Evolutionary conservation across 2,329 filamentous ascomycete genomes (phyloP).

Genomic region (Ophiostoma pallidulum): DNA sequence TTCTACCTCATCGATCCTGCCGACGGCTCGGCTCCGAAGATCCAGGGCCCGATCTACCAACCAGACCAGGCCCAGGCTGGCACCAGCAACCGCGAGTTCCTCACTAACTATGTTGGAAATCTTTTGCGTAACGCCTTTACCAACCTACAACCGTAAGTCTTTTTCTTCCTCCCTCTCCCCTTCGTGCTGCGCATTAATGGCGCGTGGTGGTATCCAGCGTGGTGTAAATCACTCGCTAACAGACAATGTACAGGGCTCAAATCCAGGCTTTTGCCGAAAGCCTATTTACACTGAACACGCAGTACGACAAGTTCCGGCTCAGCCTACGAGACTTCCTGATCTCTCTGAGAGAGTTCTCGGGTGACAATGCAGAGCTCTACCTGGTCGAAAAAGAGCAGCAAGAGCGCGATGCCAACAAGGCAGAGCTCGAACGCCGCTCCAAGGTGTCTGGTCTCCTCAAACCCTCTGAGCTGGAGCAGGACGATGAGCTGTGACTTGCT

Average conservation of each 20-base stretch:
- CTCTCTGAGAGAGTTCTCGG: conserved; percentile 91
- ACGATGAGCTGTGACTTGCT: conserved; percentile 80
- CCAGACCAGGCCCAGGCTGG: conserved; percentile 73
- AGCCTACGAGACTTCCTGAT: conserved; percentile 95
- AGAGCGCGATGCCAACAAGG: conserved; percentile 71
- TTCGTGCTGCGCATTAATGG: too few species aligned
- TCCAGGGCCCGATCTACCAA: conserved; percentile 83
- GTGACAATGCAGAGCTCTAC: conserved; percentile 89
- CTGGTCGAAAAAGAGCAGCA: conserved; percentile 92
- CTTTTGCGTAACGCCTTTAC: conserved; percentile 84
- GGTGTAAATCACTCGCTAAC: too few species aligned
- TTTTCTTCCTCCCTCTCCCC: not conserved
- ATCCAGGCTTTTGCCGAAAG: conserved; percentile 85
- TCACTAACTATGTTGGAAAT: conserved; percentile 76
- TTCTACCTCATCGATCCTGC: conserved; percentile 85
- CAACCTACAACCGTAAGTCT: conserved; percentile 76
- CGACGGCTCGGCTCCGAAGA: conserved; percentile 64
- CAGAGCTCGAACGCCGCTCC: conserved; percentile 82
- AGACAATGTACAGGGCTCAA: conserved; percentile 52
- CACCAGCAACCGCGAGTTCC: conserved; percentile 83
- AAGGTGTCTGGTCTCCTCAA: conserved; percentile 95
- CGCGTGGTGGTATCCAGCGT: too few species aligned
- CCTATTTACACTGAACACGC: conserved; percentile 77
- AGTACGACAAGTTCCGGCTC: conserved; percentile 90
- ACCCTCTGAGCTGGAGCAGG: conserved; percentile 88